A percentile compares a stretch with the other conserved stretches of the same genome.
Conservation (phyloP, 306 rosid genomes). For the Carpinus viminea region DNA sequence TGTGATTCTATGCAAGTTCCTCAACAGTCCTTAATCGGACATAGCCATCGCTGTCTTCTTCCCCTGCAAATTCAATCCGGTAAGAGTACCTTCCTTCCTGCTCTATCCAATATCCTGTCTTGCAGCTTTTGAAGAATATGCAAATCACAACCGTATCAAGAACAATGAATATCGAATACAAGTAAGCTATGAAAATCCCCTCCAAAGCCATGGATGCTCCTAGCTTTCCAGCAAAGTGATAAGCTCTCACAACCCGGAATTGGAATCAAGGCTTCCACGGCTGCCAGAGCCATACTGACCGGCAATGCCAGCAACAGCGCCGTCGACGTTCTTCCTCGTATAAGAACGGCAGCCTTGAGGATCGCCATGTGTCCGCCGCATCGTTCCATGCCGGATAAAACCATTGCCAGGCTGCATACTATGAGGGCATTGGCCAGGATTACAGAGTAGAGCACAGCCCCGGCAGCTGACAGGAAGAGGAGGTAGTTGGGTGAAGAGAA, state of each 20-base stretch:
- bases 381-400: slow-evolving; percentile 67
- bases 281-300: slow-evolving; percentile 63
- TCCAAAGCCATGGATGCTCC: slow-evolving; percentile 51
- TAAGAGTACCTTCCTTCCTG: slow-evolving; percentile 20
- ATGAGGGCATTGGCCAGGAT: slow-evolving; percentile 79
- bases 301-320: slow-evolving; percentile 82
- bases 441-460: slow-evolving; percentile 81
- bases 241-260: slow-evolving; percentile 58
- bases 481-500: slow-evolving; percentile 39
- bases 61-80: slow-evolving; percentile 39
- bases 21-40: slow-evolving; percentile 34
- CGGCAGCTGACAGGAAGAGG: slow-evolving; percentile 61
- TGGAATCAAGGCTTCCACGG: slow-evolving; percentile 85
- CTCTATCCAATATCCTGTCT: slow-evolving; percentile 28
- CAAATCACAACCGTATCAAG: slow-evolving; percentile 72
- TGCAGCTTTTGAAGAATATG: slow-evolving; percentile 67
- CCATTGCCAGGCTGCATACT: slow-evolving; percentile 63
- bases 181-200: slow-evolving; percentile 67
- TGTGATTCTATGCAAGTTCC: slow-evolving; percentile 42
- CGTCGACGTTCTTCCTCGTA: slow-evolving; percentile 67
- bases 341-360: slow-evolving; percentile 67
- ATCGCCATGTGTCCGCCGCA: slow-evolving; percentile 66
- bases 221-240: slow-evolving; percentile 31
- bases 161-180: slow-evolving; percentile 71
- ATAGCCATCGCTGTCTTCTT: slow-evolving; percentile 32